Percentiles rank a stretch among this genome's conserved stretches.
These are phyloP conservation scores for Fusarium domesticum DNA, from an alignment of 2,329 filamentous ascomycete species.

Conservation along the genomic window DNA sequence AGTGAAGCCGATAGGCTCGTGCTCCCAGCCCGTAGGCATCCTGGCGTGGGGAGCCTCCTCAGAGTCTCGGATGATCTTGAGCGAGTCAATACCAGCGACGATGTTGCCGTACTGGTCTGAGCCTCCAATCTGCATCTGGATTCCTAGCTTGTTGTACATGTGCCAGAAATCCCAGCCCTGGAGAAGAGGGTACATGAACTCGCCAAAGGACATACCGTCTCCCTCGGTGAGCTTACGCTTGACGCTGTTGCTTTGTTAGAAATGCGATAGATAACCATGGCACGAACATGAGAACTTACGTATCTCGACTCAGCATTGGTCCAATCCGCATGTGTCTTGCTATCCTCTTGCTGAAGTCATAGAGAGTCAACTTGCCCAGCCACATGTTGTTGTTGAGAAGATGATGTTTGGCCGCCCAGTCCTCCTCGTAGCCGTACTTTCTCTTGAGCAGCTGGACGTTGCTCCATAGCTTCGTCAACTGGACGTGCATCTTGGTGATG, in stretches of 20 bases:
- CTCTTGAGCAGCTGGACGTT: conserved; percentile 67
- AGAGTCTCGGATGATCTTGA: conserved; percentile 68
- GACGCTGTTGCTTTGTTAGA: conserved; percentile 46
- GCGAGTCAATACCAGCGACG: conserved; percentile 78
- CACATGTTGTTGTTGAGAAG: conserved; percentile 81
- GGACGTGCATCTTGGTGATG: conserved; percentile 64
- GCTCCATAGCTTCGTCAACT: conserved; percentile 68
- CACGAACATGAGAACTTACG: conserved; percentile 52
- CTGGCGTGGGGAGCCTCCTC: conserved; percentile 45
- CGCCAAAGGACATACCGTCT: conserved; percentile 89
- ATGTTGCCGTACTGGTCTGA: conserved; percentile 98
- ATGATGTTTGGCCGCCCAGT: conserved; percentile 64
- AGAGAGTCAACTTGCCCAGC: conserved; percentile 68
- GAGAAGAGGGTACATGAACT: conserved; percentile 89
- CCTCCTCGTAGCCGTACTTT: conserved; percentile 61
- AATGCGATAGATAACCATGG: not conserved
- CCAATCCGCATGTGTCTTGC: conserved; percentile 75
- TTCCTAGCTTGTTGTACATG: conserved; percentile 63
- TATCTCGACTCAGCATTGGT: conserved; percentile 83
- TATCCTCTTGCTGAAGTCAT: conserved; percentile 72
- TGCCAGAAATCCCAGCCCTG: conserved; percentile 98
- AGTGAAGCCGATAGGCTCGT: conserved; percentile 78
- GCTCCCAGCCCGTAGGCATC: conserved; percentile 42
- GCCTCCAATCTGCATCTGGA: conserved; percentile 88
- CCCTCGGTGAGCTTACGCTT: conserved; percentile 80